A percentile compares a stretch with the other conserved stretches of the same genome.
Conservation (phyloP, 2,329 filamentous ascomycete species). For the Hymenoscyphus fructigenus region DNA sequence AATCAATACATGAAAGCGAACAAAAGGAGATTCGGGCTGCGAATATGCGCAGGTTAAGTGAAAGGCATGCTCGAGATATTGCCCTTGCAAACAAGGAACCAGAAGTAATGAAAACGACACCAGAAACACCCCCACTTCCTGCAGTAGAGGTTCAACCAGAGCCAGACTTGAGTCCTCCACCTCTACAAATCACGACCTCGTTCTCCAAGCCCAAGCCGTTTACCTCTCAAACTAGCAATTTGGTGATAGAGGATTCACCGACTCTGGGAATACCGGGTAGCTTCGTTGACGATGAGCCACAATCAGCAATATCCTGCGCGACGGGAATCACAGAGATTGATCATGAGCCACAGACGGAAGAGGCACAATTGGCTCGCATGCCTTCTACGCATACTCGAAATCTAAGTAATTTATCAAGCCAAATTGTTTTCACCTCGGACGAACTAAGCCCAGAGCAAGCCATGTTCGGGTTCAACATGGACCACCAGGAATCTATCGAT, state of each 20-base stretch:
- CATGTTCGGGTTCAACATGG: conserved; percentile 25
- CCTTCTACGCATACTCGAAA: conserved; percentile 15
- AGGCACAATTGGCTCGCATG: conserved; percentile 32
- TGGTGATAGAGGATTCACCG: conserved; percentile 55
- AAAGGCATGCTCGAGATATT: conserved; percentile 23
- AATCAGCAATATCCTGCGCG: conserved; percentile 57
- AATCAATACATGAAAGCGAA: conserved; percentile 74
- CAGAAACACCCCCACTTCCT: conserved; percentile 10
- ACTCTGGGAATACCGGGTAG: conserved; percentile 65
- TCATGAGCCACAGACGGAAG: conserved; percentile 65
- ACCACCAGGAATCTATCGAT: conserved; percentile 28
- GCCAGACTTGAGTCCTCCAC: conserved; percentile 14
- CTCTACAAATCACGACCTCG: conserved; percentile 31
- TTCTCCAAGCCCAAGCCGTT: conserved; percentile 20
- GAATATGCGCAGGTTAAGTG: conserved; percentile 40
- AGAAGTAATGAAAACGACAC: conserved; percentile 25
- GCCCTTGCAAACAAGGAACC: conserved; percentile 32
- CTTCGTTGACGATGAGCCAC: conserved; percentile 52
- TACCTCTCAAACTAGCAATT: conserved; percentile 7
- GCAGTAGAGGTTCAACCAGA: conserved; percentile 6
- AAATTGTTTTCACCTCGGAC: conserved; percentile 22
- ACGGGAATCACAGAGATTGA: conserved; percentile 72
- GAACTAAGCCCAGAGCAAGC: conserved; percentile 29
- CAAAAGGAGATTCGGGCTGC: conserved; percentile 48
- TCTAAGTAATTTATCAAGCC: conserved; percentile 26